Conservation (phyloP, 108 stramenopile genomes). For the Fistulifera solaris region DNA sequence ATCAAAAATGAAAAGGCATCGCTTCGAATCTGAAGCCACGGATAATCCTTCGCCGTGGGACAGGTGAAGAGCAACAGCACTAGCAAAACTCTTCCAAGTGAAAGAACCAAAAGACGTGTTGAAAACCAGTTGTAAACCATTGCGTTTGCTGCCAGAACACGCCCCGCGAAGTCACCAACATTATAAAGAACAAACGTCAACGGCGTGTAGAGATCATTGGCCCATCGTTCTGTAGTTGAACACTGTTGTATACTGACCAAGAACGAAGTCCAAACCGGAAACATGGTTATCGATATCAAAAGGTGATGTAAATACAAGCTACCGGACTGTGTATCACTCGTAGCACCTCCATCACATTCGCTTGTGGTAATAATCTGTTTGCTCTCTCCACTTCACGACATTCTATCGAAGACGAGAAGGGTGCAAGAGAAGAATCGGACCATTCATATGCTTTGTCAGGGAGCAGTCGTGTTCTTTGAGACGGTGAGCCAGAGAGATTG, state of each 20-base stretch:
- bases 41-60: background rate
- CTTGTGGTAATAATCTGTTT: background rate
- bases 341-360: no score
- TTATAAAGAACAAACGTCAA: constrained; percentile 47
- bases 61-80: constrained; percentile 26
- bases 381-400: no score
- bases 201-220: constrained; percentile 44
- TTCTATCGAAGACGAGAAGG: no score
- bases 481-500: no score
- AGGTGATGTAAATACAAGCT: constrained; percentile 31
- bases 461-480: no score
- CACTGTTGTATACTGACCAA: constrained; percentile 31
- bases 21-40: constrained; percentile 10
- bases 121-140: background rate
- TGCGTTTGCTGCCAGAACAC: constrained; percentile 13
- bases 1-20: constrained; percentile 31
- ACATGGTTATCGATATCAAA: constrained; percentile 38
- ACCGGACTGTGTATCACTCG: constrained; percentile 20
- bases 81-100: constrained; percentile 21
- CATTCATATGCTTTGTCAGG: no score
- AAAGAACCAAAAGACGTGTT: constrained; percentile 13
- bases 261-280: constrained; percentile 37
- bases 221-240: constrained; percentile 16
- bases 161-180: constrained; percentile 38
- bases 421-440: no score